Evolutionary conservation across 2,329 filamentous ascomycete genomes (phyloP).

Genomic region (Kalmusia sp.): DNA sequence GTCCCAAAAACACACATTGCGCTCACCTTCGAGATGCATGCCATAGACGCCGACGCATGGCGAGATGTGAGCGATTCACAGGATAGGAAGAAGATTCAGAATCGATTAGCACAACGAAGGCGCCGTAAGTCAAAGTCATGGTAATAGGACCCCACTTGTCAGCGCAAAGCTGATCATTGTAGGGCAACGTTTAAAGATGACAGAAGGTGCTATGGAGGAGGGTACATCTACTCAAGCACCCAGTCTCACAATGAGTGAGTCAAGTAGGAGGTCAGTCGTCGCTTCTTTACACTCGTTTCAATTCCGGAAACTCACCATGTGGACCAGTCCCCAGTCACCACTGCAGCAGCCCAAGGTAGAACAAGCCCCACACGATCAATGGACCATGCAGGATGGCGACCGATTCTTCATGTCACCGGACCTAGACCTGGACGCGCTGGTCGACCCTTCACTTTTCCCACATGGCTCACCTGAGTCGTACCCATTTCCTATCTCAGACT

Average conservation of each 20-base stretch:
- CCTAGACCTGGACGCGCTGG: constrained; percentile 3
- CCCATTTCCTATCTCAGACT: constrained; percentile 4
- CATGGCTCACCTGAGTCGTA: constrained; percentile 1
- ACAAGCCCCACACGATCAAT: neutral
- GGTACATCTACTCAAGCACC: constrained; percentile 3
- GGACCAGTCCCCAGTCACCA: constrained; percentile 4
- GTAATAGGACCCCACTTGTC: constrained; percentile 2
- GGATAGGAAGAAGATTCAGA: constrained; percentile 13
- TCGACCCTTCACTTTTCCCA: constrained; percentile 5
- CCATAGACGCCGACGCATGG: constrained; percentile 12
- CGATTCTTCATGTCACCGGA: constrained; percentile 9
- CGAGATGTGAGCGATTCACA: constrained; percentile 11
- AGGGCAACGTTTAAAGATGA: constrained; percentile 12
- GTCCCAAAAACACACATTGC: neutral
- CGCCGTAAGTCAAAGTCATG: constrained; percentile 11
- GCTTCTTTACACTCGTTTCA: constrained; percentile 1
- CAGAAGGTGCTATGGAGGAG: constrained; percentile 6
- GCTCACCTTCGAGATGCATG: constrained; percentile 5
- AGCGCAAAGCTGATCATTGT: constrained; percentile 9
- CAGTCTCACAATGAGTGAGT: constrained; percentile 8
- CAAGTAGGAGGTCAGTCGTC: constrained; percentile 7
- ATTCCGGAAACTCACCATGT: neutral
- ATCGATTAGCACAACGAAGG: constrained; percentile 12
- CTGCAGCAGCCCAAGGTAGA: neutral
- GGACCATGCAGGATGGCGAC: constrained; percentile 5